A percentile compares a stretch with the other conserved stretches of the same genome.
phyloP scores from a whole-genome alignment of 768 basidiomycete species.

The Lentinula guzmanii region DNA sequence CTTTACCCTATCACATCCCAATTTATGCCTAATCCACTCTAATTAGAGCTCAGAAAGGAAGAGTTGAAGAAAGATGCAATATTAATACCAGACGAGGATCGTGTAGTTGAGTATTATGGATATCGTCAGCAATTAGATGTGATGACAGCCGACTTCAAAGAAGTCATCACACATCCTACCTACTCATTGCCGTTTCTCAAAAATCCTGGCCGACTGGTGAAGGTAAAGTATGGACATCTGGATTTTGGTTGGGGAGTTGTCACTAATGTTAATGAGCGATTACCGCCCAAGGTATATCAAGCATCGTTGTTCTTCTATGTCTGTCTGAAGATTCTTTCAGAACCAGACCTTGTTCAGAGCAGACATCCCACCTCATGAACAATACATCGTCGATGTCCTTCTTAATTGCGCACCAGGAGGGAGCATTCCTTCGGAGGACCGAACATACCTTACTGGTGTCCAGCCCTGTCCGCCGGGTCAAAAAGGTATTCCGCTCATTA shows the following conservation, averaged over 20 bases:
- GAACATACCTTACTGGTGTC: slow-evolving; percentile 51
- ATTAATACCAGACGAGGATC: slow-evolving; percentile 73
- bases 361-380: slow-evolving; percentile 76
- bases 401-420: slow-evolving; percentile 71
- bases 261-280: slow-evolving; percentile 85
- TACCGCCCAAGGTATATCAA: slow-evolving; percentile 60
- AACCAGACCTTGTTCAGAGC: slow-evolving; percentile 59
- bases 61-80: slow-evolving; percentile 61
- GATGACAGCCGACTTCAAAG: slow-evolving; percentile 81
- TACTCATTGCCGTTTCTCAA: slow-evolving; percentile 93
- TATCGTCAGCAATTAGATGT: slow-evolving; percentile 87
- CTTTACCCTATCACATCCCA: too few species aligned
- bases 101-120: slow-evolving; percentile 88
- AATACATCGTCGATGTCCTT: slow-evolving; percentile 91
- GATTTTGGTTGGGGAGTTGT: slow-evolving; percentile 98
- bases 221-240: slow-evolving; percentile 76
- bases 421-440: slow-evolving; percentile 47
- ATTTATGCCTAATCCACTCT: too few species aligned
- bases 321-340: slow-evolving; percentile 25
- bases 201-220: slow-evolving; percentile 78
- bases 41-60: slow-evolving; percentile 65
- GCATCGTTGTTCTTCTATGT: too few species aligned
- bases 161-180: slow-evolving; percentile 91
- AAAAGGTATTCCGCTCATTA: slow-evolving; percentile 78
- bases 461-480: slow-evolving; percentile 66